A percentile compares a stretch with the other conserved stretches of the same genome.
phyloP scores from a whole-genome alignment of 192 early-diverging fungal species.

The Endogone sp. region DNA sequence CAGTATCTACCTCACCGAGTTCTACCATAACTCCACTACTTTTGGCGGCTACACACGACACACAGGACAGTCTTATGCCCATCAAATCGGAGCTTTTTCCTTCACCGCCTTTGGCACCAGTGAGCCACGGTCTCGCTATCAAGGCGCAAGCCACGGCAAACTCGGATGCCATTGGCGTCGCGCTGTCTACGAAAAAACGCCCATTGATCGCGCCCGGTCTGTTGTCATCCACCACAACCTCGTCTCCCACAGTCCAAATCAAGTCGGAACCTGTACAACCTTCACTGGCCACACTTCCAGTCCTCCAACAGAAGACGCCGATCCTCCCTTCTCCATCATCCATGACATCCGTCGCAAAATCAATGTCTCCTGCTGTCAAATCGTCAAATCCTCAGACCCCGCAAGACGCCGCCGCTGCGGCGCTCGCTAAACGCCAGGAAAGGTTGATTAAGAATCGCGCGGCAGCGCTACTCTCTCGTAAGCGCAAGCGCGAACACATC shows the following conservation, averaged over 20 bases:
- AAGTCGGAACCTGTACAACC: conserved; percentile 6
- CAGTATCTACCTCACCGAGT: too few species aligned
- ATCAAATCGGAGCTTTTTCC: conserved; percentile 32
- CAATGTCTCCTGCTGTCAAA: neutral
- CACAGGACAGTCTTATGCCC: conserved; percentile 18
- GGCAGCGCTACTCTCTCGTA: conserved; percentile 80
- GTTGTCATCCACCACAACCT: conserved; percentile 19
- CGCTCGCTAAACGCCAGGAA: conserved; percentile 74
- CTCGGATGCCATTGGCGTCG: too few species aligned
- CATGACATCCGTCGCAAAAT: conserved; percentile 6
- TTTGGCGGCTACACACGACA: conserved; percentile 13
- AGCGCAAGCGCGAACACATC: conserved; percentile 87
- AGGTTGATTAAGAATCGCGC: conserved; percentile 92
- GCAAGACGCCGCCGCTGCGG: conserved; percentile 16
- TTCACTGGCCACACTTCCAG: neutral
- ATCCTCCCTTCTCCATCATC: neutral
- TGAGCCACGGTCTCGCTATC: conserved; percentile 1
- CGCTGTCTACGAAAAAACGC: conserved; percentile 18
- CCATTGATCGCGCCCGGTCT: conserved; percentile 33
- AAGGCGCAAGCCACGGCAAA: neutral
- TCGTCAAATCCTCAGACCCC: too few species aligned
- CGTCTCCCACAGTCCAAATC: conserved; percentile 19
- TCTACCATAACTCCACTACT: too few species aligned
- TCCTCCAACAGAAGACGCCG: conserved; percentile 4
- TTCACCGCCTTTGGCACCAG: conserved; percentile 13